Base-by-base conservation (phyloP, 2,329 filamentous ascomycete genomes). In the Diaporthe caulivora region DNA sequence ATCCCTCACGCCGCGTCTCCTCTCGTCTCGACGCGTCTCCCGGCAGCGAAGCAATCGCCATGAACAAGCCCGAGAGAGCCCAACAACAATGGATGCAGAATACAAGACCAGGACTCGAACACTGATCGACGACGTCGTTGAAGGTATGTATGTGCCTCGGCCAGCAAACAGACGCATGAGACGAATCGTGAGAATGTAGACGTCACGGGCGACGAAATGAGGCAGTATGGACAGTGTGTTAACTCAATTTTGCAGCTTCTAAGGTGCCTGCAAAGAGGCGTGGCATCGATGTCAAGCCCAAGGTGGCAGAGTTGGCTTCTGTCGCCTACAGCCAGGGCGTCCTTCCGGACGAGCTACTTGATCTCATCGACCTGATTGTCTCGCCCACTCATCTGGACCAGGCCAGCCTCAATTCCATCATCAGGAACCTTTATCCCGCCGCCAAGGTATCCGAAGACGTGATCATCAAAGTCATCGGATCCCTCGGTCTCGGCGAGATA, bases 381-480 rank as follows among this genome's bases (percentile, higher is more conserved):
- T 85, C 86, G 29, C 91, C 91, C 60, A 93, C 87, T 77, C 86
- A 92, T 77, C 87, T 97, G 29, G 94, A 97, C 80, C 95, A 97
- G 82, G 91, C 91, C 37, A 95, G 91, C 77, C 86, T 92, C 37
- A 91, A 89, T 18, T 89, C 87, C 37, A 85, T 97, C 64, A 83
- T 95, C 77, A 93, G 92, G 76, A 94, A 93, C 74, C 84, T 97
- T 65, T 97, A 96, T 81, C 94, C 95, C 2, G 87, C 89, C n/a
- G 86, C 87, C 51, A 87, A 86, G 54, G 87, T 97, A n/a, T 80
- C 89, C 17, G 85, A 88, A 44, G 86, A 90, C 72, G 81, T 91
- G 53, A 85, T 94, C 65, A 85, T 94, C 64, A 91, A 89, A 73
- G 83, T 95, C 13, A 88, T 97, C 29, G 92, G 92, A 69, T 90